phyloP scores from a whole-genome alignment of 306 rosid species.

The Begonia fuchsioides region DNA sequence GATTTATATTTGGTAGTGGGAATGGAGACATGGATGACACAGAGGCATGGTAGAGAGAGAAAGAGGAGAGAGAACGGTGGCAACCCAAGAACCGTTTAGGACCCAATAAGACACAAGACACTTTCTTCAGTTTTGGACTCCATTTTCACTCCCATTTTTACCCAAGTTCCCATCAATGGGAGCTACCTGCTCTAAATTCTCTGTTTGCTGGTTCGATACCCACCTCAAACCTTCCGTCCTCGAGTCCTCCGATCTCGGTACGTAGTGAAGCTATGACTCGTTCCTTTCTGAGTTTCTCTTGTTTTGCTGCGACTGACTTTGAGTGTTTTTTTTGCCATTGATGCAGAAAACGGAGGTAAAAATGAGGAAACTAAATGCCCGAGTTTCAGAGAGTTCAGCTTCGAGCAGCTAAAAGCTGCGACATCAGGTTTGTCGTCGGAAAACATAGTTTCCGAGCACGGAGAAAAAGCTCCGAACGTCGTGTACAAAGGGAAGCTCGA shows the following conservation, averaged over 20 bases:
- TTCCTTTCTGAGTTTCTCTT: neutral
- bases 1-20: neutral
- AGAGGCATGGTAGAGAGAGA: conserved; percentile 1
- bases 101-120: conserved; percentile 7
- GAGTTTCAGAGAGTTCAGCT: conserved; percentile 54
- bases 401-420: conserved; percentile 57
- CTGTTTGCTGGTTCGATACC: conserved; percentile 68
- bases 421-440: conserved; percentile 61
- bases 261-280: neutral
- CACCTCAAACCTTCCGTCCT: conserved; percentile 68
- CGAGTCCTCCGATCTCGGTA: conserved; percentile 77
- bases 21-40: conserved; percentile 3
- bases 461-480: conserved; percentile 85
- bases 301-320: conserved; percentile 1
- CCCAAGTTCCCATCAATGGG: conserved; percentile 33
- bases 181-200: conserved; percentile 87
- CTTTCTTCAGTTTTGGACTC: conserved; percentile 1
- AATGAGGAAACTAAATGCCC: conserved; percentile 34
- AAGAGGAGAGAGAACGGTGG: conserved; percentile 2
- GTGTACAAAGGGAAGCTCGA: conserved; percentile 74
- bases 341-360: conserved; percentile 68
- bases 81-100: conserved; percentile 4
- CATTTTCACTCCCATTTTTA: neutral
- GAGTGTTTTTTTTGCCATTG: conserved; percentile 1
- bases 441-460: conserved; percentile 85